Percentiles rank a stretch among this genome's conserved stretches.
These are phyloP conservation scores for Diutina siamensis DNA, from an alignment of 1,139 yeast genomes.

Conservation along the genomic window DNA sequence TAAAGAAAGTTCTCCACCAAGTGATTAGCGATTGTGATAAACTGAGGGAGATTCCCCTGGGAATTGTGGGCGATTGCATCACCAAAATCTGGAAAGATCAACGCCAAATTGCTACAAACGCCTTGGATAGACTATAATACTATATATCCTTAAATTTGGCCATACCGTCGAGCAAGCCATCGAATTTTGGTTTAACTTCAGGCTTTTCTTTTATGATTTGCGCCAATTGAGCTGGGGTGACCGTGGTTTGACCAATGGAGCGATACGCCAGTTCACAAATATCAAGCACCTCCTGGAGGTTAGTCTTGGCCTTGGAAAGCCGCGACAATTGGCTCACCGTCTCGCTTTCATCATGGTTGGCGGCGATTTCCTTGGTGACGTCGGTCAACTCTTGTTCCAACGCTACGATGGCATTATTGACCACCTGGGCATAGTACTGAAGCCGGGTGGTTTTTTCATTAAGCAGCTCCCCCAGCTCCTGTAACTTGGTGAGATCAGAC, in stretches of 20 bases:
- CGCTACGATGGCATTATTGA: constrained; percentile 1
- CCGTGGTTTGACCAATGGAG: not conserved
- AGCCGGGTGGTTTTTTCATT: constrained; percentile 4
- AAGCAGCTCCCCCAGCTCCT: not conserved
- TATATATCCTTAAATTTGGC: not conserved
- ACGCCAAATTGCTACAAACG: not conserved
- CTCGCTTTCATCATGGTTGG: not conserved
- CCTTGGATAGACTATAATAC: not conserved
- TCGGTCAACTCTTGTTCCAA: not conserved
- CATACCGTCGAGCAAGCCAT: not conserved
- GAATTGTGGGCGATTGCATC: not conserved
- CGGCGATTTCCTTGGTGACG: not conserved
- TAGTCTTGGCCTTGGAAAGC: not conserved
- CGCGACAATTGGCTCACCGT: not conserved
- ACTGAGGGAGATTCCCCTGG: not conserved
- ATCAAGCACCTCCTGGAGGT: not conserved
- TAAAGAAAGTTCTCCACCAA: constrained; percentile 23
- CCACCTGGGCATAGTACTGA: constrained; percentile 5
- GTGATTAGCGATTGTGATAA: not conserved
- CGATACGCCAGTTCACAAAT: not conserved
- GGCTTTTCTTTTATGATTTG: not conserved
- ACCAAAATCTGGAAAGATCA: not conserved
- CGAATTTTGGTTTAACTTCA: not conserved
- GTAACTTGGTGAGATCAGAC: not conserved
- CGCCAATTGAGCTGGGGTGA: not conserved